Evolutionary conservation across 768 basidiomycete species (phyloP).

Genomic region (Tricholoma matsutake): DNA sequence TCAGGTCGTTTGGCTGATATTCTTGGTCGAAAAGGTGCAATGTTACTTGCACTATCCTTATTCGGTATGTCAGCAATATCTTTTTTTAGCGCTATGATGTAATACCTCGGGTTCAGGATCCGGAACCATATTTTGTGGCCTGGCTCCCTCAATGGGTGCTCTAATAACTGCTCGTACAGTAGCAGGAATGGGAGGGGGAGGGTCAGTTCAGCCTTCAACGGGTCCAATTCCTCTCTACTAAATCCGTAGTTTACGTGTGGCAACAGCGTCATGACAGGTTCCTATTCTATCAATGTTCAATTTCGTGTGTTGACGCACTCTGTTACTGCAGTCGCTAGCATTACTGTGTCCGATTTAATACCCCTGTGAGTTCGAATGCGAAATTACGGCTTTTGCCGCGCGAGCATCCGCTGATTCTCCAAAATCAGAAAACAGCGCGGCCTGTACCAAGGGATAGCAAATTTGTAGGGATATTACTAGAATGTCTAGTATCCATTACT

Average conservation of each 20-base stretch:
- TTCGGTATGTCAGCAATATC: constrained; percentile 55
- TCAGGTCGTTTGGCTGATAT: constrained; percentile 82
- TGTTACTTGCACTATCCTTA: constrained; percentile 77
- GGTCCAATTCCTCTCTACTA: constrained; percentile 18
- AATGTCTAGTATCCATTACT: not conserved
- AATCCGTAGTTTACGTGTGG: constrained; percentile 22
- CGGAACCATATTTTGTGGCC: constrained; percentile 83
- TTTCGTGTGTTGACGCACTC: constrained; percentile 23
- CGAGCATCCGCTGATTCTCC: constrained; percentile 4
- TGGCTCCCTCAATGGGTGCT: constrained; percentile 82
- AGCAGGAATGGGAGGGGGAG: constrained; percentile 91
- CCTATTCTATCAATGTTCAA: constrained; percentile 15
- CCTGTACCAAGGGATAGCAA: constrained; percentile 88
- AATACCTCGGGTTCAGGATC: constrained; percentile 43
- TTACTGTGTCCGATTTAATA: constrained; percentile 85
- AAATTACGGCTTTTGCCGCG: constrained; percentile 5
- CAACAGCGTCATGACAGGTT: constrained; percentile 81
- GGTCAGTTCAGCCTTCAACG: constrained; percentile 47
- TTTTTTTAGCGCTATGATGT: constrained; percentile 2
- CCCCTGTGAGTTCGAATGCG: constrained; percentile 60
- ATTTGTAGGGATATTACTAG: constrained; percentile 56
- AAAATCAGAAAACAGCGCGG: constrained; percentile 72
- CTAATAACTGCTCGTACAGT: constrained; percentile 80
- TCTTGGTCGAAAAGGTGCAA: constrained; percentile 80
- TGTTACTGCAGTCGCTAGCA: constrained; percentile 61